Evolutionary conservation across 371 early-diverging fungal species (phyloP).

Genomic region (Rhizomucor miehei): DNA sequence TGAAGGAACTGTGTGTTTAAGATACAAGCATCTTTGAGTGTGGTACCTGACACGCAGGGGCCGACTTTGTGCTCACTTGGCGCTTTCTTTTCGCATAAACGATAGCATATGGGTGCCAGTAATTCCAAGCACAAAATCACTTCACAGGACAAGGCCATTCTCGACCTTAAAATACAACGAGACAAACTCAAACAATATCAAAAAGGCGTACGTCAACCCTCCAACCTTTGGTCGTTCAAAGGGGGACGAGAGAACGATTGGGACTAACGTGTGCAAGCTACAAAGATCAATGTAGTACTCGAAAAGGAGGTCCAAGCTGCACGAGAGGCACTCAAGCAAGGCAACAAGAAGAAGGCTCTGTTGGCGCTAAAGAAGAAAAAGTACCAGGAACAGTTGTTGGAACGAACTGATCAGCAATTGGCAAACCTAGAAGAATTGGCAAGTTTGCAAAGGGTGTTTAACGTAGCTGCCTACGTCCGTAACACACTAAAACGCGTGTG

Average conservation of each 20-base stretch:
- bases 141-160: constrained; percentile 86
- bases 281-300: constrained; percentile 62
- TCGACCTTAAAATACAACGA: constrained; percentile 92
- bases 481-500: no score
- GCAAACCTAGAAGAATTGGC: constrained; percentile 87
- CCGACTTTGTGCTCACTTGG: no score
- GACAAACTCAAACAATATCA: constrained; percentile 92
- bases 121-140: constrained; percentile 64
- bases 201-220: constrained; percentile 41
- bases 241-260: no score
- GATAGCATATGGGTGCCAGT: constrained; percentile 2
- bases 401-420: constrained; percentile 83
- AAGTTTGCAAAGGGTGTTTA: constrained; percentile 5
- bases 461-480: no score
- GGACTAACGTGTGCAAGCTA: no score
- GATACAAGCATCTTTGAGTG: no score
- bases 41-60: no score
- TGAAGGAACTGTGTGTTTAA: no score
- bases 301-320: constrained; percentile 69
- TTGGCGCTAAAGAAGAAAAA: constrained; percentile 93
- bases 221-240: no score
- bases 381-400: constrained; percentile 86
- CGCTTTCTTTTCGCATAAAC: background rate
- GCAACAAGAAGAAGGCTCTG: constrained; percentile 81
- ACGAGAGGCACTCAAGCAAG: constrained; percentile 55